phyloP scores from a whole-genome alignment of 2,329 filamentous ascomycete genomes.

The Harringtonia aguacate region DNA sequence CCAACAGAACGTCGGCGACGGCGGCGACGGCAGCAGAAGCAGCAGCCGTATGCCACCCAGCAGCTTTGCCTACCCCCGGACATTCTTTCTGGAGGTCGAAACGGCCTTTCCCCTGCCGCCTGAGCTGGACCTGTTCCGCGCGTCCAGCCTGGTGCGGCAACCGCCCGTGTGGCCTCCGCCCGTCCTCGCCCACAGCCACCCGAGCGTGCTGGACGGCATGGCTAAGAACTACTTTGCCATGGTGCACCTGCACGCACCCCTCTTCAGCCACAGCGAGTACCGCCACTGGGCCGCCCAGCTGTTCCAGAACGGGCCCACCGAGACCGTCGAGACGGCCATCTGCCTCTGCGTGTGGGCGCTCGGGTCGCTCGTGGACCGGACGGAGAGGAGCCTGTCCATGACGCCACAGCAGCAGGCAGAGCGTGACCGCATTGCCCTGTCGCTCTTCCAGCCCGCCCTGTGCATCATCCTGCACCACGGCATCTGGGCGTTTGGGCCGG shows the following conservation, averaged over 20 bases:
- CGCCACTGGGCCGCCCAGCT: slow-evolving; percentile 18
- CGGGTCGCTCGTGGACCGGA: slow-evolving; percentile 14
- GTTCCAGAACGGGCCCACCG: slow-evolving; percentile 13
- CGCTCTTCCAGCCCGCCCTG: slow-evolving; percentile 23
- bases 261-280: slow-evolving; percentile 20
- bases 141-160: no score
- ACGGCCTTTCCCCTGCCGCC: slow-evolving; percentile 20
- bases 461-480: slow-evolving; percentile 21
- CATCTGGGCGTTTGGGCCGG: slow-evolving; percentile 21
- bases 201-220: slow-evolving; percentile 14
- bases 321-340: slow-evolving; percentile 20
- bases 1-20: not conserved
- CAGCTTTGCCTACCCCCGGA: slow-evolving; percentile 15
- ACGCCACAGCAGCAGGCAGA: slow-evolving; percentile 10
- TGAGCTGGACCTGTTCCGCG: slow-evolving; percentile 18
- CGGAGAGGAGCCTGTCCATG: not conserved
- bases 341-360: slow-evolving; percentile 26
- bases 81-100: slow-evolving; percentile 24
- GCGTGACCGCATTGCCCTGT: slow-evolving; percentile 19
- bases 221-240: slow-evolving; percentile 21
- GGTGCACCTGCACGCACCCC: slow-evolving; percentile 24
- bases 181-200: no score
- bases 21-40: not conserved
- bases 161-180: no score
- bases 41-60: not conserved